Conservation (phyloP, 495 filamentous ascomycete species). For the Pyrenula aspistea region DNA sequence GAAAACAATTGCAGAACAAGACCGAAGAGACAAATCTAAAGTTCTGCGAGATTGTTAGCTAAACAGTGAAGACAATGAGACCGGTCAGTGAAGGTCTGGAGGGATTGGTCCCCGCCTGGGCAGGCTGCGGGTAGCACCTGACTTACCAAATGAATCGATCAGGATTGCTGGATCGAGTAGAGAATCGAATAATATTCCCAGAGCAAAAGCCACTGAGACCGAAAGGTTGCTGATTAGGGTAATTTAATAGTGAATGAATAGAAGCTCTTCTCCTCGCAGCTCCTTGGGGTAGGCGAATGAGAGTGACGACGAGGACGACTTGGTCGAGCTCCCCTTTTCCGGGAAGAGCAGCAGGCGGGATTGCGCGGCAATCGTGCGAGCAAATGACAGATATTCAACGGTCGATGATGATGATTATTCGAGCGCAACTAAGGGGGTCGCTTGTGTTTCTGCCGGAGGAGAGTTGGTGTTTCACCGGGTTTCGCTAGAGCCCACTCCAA, state of each 20-base stretch:
- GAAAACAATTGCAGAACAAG: neutral
- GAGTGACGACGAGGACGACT: neutral
- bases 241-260: neutral
- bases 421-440: neutral
- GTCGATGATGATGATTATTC: neutral
- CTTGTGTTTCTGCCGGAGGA: neutral
- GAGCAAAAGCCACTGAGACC: neutral
- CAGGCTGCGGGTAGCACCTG: neutral
- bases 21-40: neutral
- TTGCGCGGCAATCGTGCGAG: neutral
- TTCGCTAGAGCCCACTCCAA: too few species aligned
- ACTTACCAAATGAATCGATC: neutral
- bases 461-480: neutral
- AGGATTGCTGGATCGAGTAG: neutral
- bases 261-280: neutral
- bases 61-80: neutral
- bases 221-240: neutral
- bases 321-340: neutral
- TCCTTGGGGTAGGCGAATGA: neutral
- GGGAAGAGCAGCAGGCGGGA: neutral
- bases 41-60: neutral
- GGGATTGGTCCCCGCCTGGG: too few species aligned
- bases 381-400: neutral
- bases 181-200: neutral
- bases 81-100: neutral